These are phyloP conservation scores for Saitozyma sp. DNA, from an alignment of 768 basidiomycete species.

Conservation along the genomic window DNA sequence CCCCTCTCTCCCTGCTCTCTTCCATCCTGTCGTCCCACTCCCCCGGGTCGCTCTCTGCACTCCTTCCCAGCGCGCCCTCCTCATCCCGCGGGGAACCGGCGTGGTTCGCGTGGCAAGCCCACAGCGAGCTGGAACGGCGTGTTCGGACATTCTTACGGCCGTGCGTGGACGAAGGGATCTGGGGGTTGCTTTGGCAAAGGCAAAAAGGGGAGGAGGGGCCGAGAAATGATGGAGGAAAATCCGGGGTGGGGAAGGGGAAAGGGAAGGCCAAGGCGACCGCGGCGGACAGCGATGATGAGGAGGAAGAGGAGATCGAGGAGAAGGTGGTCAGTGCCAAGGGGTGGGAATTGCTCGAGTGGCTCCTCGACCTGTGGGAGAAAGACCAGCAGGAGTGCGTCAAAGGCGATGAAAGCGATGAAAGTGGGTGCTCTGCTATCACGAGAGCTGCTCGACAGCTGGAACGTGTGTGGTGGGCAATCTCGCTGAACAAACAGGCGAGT, in stretches of 20 bases:
- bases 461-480: not conserved
- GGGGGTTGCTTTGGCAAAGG: conserved; percentile 13
- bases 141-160: conserved; percentile 8
- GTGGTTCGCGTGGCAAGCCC: conserved; percentile 15
- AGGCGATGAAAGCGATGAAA: not conserved
- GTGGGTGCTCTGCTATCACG: conserved; percentile 8
- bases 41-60: conserved; percentile 15
- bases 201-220: conserved; percentile 13
- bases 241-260: conserved; percentile 7
- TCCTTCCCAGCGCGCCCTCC: conserved; percentile 2
- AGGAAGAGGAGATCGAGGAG: conserved; percentile 18
- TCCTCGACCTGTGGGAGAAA: conserved; percentile 30
- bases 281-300: conserved; percentile 7
- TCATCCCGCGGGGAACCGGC: conserved; percentile 1
- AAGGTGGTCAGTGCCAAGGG: conserved; percentile 16
- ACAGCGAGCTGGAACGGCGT: conserved; percentile 6
- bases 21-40: conserved; percentile 11
- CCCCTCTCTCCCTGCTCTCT: conserved; percentile 9
- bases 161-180: conserved; percentile 19
- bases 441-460: no score
- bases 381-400: conserved; percentile 13
- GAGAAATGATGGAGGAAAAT: not conserved
- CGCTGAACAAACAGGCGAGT: not conserved
- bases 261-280: conserved; percentile 11
- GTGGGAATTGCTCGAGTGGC: conserved; percentile 27